Percentiles rank a stretch among this genome's conserved stretches.
Conservation (phyloP, 2,329 filamentous ascomycete species). For the Cryphonectria parasitica region DNA sequence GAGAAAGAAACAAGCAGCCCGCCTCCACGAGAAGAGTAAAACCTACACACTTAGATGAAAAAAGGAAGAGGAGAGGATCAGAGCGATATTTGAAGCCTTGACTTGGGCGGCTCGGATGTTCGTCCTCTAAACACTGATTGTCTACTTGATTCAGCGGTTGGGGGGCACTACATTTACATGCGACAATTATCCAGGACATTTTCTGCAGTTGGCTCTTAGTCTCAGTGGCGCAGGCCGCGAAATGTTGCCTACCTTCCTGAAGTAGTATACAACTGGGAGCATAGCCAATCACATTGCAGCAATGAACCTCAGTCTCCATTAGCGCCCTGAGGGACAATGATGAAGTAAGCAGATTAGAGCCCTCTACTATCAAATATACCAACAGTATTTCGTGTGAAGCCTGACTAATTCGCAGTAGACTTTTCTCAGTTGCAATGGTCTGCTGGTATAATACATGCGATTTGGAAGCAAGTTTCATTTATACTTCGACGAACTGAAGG, state of each 20-base stretch:
- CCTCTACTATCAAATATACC: background rate
- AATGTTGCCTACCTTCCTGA: background rate
- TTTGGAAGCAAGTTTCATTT: background rate
- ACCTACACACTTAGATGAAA: background rate
- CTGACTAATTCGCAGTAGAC: fast-evolving
- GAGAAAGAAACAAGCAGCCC: too few relatives aligned
- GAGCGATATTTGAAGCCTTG: background rate
- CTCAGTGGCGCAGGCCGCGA: background rate
- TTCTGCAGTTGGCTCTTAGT: constrained; percentile 8
- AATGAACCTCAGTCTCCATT: background rate
- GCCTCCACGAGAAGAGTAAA: too few relatives aligned
- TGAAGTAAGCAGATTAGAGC: background rate
- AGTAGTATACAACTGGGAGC: background rate
- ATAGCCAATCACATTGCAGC: background rate
- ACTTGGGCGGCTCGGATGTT: background rate
- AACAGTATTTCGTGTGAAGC: background rate
- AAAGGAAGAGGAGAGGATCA: background rate
- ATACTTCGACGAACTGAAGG: too few relatives aligned
- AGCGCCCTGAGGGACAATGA: background rate
- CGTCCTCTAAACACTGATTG: background rate
- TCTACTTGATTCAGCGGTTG: background rate
- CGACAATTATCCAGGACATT: background rate
- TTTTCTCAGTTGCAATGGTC: background rate
- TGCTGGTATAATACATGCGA: background rate
- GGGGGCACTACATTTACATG: background rate